Percentiles rank a stretch among this genome's conserved stretches.
phyloP scores from a whole-genome alignment of 495 filamentous ascomycete genomes.

The Chaetomidium leptoderma region DNA sequence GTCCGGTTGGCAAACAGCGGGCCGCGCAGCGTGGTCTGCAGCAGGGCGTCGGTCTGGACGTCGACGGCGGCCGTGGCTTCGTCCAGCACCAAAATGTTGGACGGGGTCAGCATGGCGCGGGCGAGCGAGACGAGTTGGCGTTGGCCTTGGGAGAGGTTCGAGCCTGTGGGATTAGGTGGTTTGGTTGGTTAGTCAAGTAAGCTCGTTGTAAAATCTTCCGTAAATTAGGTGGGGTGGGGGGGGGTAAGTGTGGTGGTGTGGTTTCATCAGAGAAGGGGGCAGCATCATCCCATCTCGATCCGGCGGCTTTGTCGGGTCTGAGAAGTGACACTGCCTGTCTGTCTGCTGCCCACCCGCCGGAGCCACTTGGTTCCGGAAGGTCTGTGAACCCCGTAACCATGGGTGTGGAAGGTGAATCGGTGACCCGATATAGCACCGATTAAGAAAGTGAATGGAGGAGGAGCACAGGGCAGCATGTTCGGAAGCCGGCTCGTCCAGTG shows the following conservation, averaged over 20 bases:
- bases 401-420: neutral
- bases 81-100: conserved; percentile 94
- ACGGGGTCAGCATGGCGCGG: conserved; percentile 87
- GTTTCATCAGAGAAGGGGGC: conserved; percentile 2
- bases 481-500: conserved; percentile 12
- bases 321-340: neutral
- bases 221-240: neutral
- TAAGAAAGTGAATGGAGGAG: neutral
- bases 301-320: conserved; percentile 1
- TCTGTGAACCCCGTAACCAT: neutral
- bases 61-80: conserved; percentile 98
- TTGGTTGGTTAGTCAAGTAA: conserved; percentile 6
- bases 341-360: neutral
- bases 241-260: too few species aligned
- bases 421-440: neutral
- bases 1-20: conserved; percentile 78
- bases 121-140: conserved; percentile 91
- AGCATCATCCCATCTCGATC: conserved; percentile 4
- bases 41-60: conserved; percentile 85
- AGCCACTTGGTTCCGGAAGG: conserved; percentile 7
- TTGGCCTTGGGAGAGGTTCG: conserved; percentile 83
- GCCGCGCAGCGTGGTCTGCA: conserved; percentile 62
- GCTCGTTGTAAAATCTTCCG: neutral
- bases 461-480: neutral
- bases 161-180: conserved; percentile 39